Percentiles rank a stretch among this genome's conserved stretches.
These are phyloP conservation scores for Eudorina sp. DNA, from an alignment of 139 green algal species.

Conservation along the genomic window DNA sequence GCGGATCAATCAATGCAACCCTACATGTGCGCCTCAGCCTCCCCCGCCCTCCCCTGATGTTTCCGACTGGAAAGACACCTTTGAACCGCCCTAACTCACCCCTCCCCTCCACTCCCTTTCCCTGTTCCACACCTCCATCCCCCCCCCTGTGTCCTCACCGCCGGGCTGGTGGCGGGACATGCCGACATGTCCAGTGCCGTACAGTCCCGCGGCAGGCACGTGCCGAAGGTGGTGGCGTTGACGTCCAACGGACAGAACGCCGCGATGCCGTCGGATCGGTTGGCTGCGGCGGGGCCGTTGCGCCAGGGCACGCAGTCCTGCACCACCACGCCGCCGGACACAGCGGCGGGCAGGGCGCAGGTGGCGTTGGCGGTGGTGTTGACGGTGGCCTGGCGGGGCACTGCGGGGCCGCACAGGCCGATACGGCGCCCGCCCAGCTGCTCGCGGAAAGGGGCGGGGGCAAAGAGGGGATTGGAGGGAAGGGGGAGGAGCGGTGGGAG, in stretches of 20 bases:
- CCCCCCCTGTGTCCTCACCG: background rate
- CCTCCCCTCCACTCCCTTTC: background rate
- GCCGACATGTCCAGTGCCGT: background rate
- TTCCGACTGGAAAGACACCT: no score
- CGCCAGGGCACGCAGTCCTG: conserved; percentile 5
- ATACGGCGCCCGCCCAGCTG: background rate
- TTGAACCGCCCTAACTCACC: background rate
- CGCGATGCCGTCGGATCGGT: background rate
- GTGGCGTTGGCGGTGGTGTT: background rate
- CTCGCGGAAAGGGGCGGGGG: background rate
- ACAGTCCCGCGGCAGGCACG: background rate
- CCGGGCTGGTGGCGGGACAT: background rate
- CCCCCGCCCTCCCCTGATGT: no score
- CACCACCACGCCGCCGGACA: background rate
- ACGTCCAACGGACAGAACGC: background rate
- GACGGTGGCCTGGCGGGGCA: conserved; percentile 13
- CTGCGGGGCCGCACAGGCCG: background rate
- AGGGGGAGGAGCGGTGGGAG: no score
- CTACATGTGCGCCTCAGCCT: no score
- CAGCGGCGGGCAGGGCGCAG: conserved; percentile 11
- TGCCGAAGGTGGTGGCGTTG: background rate
- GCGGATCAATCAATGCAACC: no score
- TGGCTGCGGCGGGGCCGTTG: background rate
- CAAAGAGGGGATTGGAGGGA: background rate
- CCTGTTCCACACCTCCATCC: background rate